These are phyloP conservation scores for Microcyclospora tardicrescens DNA, from an alignment of 2,329 filamentous ascomycete species.

Conservation along the genomic window DNA sequence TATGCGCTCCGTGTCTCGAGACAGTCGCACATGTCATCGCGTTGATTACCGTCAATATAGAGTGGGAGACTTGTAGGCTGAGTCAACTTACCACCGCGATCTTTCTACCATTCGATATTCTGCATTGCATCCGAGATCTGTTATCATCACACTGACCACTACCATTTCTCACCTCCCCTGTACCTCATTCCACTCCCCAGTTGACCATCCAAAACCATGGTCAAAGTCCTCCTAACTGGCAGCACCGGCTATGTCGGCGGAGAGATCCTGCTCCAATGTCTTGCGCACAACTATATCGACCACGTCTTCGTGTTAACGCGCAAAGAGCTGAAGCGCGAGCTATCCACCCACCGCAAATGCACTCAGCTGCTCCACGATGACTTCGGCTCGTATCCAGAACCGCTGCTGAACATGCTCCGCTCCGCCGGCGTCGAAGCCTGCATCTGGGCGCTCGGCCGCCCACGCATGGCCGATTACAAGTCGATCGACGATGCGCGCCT, in stretches of 20 bases:
- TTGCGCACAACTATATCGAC: slow-evolving; percentile 38
- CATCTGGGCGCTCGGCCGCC: slow-evolving; percentile 30
- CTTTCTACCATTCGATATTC: too few relatives aligned
- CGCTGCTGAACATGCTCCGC: slow-evolving; percentile 27
- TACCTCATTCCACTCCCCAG: not conserved
- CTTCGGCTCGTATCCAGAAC: slow-evolving; percentile 39
- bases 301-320: slow-evolving; percentile 23
- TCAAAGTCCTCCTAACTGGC: slow-evolving; percentile 50
- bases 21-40: too few relatives aligned
- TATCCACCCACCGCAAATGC: slow-evolving; percentile 20
- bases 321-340: slow-evolving; percentile 15
- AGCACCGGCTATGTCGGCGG: slow-evolving; percentile 45
- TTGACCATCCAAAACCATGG: slow-evolving; percentile 17
- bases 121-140: too few relatives aligned
- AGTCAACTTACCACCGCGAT: too few relatives aligned
- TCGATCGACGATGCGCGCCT: slow-evolving; percentile 19
- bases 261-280: slow-evolving; percentile 40
- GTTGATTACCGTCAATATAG: too few relatives aligned
- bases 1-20: too few relatives aligned
- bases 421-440: slow-evolving; percentile 31
- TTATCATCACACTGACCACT: too few relatives aligned
- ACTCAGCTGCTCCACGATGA: slow-evolving; percentile 31
- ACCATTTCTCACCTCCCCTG: not conserved
- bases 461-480: slow-evolving; percentile 11
- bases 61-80: too few relatives aligned